A percentile compares a stretch with the other conserved stretches of the same genome.
These are phyloP conservation scores for Porcisia deanei DNA, from an alignment of 208 protist genomes.

Conservation along the genomic window DNA sequence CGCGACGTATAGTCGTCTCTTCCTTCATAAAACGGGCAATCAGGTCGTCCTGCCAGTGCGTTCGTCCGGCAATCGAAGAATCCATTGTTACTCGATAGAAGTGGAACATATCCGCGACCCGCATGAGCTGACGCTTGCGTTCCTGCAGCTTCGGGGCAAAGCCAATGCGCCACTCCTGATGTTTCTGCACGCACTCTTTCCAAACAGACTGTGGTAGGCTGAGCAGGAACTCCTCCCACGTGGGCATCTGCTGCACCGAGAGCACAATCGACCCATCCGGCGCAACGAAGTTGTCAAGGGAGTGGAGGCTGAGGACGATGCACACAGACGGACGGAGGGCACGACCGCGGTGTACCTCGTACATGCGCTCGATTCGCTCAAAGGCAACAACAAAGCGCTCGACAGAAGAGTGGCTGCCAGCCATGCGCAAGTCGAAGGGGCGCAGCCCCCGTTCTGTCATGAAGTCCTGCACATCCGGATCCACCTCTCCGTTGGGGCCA, in stretches of 20 bases:
- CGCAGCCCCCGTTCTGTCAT: slow-evolving; percentile 72
- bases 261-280: slow-evolving; percentile 80
- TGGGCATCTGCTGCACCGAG: slow-evolving; percentile 53
- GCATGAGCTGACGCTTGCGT: slow-evolving; percentile 58
- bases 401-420: slow-evolving; percentile 64
- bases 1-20: slow-evolving; percentile 63
- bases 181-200: slow-evolving; percentile 68
- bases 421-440: slow-evolving; percentile 85
- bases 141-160: slow-evolving; percentile 65
- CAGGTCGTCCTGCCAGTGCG: slow-evolving; percentile 68
- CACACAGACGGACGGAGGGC: slow-evolving; percentile 69
- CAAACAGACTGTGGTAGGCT: slow-evolving; percentile 70
- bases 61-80: slow-evolving; percentile 39
- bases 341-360: slow-evolving; percentile 73
- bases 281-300: slow-evolving; percentile 65
- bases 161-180: slow-evolving; percentile 74
- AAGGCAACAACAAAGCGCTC: slow-evolving; percentile 82
- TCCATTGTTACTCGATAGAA: slow-evolving; percentile 64
- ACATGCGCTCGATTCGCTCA: slow-evolving; percentile 79
- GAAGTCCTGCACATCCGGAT: slow-evolving; percentile 70
- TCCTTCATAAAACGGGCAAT: slow-evolving; percentile 67
- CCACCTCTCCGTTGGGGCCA: slow-evolving; percentile 80
- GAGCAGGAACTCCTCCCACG: slow-evolving; percentile 82
- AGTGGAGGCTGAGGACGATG: slow-evolving; percentile 61
- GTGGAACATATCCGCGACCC: slow-evolving; percentile 73